These are phyloP conservation scores for Candida dendrica DNA, from an alignment of 805 yeast species.

Conservation along the genomic window DNA sequence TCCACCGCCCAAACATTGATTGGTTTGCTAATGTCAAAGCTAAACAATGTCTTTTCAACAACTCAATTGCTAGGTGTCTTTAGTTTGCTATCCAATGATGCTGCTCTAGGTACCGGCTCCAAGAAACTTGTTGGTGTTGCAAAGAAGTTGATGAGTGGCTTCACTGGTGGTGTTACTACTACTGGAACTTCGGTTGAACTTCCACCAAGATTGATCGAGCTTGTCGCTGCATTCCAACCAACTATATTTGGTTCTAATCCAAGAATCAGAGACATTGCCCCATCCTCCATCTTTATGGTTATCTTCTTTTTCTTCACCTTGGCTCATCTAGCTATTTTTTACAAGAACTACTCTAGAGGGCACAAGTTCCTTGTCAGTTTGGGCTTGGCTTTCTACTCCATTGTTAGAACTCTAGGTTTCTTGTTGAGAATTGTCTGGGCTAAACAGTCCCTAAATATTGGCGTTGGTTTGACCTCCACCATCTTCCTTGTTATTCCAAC, in stretches of 20 bases:
- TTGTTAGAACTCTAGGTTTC: slow-evolving; percentile 52
- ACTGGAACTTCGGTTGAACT: slow-evolving; percentile 3
- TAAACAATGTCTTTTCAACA: slow-evolving; percentile 15
- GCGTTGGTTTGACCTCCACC: slow-evolving; percentile 48
- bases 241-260: slow-evolving; percentile 65
- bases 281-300: slow-evolving; percentile 50
- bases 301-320: slow-evolving; percentile 41
- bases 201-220: slow-evolving; percentile 10
- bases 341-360: slow-evolving; percentile 41
- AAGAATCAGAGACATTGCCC: slow-evolving; percentile 42
- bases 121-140: slow-evolving; percentile 13
- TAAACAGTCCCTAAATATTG: slow-evolving; percentile 34
- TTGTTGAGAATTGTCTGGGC: slow-evolving; percentile 56
- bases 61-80: slow-evolving; percentile 18
- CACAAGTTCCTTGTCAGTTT: slow-evolving; percentile 52
- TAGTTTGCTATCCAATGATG: slow-evolving; percentile 15
- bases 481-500: slow-evolving; percentile 55
- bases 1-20: slow-evolving; percentile 12
- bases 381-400: slow-evolving; percentile 47
- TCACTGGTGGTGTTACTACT: slow-evolving; percentile 10
- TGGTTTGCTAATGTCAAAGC: slow-evolving; percentile 8
- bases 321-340: slow-evolving; percentile 38
- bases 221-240: slow-evolving; percentile 29
- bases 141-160: slow-evolving; percentile 10
- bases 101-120: slow-evolving; percentile 22